Percentiles rank a stretch among this genome's conserved stretches.
Evolutionary conservation across 73 alveolate genomes (phyloP).

Genomic region (Paramecium primaurelia): DNA sequence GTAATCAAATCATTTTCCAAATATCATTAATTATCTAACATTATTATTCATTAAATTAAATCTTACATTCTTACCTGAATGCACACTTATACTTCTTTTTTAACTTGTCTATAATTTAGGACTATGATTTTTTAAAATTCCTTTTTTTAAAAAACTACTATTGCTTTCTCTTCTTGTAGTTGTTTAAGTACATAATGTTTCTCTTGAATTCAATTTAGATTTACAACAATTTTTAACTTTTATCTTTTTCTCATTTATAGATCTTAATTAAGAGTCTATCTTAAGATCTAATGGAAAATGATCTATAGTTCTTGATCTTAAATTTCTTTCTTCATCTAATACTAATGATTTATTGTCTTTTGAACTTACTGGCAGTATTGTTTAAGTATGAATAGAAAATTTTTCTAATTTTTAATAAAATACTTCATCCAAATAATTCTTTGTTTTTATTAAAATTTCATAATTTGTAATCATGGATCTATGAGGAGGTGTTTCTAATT

Average conservation of each 20-base stretch:
- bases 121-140: not conserved
- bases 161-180: not conserved
- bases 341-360: not conserved
- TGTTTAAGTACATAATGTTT: not conserved
- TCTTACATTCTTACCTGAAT: not conserved
- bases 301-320: not conserved
- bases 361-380: not conserved
- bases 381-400: not conserved
- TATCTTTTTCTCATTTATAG: not conserved
- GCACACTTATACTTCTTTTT: not conserved
- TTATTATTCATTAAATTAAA: not conserved
- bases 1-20: not conserved
- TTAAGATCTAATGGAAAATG: not conserved
- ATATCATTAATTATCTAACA: not conserved
- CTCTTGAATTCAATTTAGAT: not conserved
- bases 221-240: not conserved
- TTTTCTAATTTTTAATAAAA: not conserved
- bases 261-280: not conserved
- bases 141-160: not conserved
- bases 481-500: constrained; percentile 19
- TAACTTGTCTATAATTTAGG: not conserved
- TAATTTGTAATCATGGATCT: not conserved
- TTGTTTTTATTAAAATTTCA: not conserved
- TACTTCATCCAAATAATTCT: not conserved
- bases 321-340: not conserved